Evolutionary conservation across 371 early-diverging fungal species (phyloP).

Genomic region (Haplosporangium sp.): DNA sequence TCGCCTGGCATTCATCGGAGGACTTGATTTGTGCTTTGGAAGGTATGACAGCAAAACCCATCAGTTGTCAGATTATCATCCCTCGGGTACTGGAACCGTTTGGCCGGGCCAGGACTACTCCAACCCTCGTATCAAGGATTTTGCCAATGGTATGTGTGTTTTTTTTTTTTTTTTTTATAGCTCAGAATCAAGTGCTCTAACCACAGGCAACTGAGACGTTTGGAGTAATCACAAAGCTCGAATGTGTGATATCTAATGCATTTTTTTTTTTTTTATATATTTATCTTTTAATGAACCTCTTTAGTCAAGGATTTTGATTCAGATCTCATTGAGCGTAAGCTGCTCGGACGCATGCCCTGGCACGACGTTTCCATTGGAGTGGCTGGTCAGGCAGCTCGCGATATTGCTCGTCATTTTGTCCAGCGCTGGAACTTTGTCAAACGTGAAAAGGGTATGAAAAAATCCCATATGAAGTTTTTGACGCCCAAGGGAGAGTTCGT

Average conservation of each 20-base stretch:
- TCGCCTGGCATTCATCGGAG: constrained; percentile 89
- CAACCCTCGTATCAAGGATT: constrained; percentile 92
- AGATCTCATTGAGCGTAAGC: constrained; percentile 41
- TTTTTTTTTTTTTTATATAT: not conserved
- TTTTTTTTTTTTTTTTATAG: not conserved
- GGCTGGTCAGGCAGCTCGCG: constrained; percentile 75
- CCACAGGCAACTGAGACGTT: no score
- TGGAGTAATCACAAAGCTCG: no score
- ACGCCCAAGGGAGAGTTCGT: constrained; percentile 87
- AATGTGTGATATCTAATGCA: not conserved
- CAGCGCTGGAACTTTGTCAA: constrained; percentile 94
- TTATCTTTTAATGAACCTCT: not conserved
- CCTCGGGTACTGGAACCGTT: constrained; percentile 58
- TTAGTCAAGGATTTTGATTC: constrained; percentile 47
- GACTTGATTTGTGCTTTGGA: constrained; percentile 93
- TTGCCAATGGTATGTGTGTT: constrained; percentile 69
- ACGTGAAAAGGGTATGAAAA: constrained; percentile 71
- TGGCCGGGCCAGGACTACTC: constrained; percentile 94
- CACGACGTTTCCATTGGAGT: constrained; percentile 84
- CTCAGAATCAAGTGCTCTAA: not conserved
- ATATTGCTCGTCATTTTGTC: constrained; percentile 90
- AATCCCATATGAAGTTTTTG: constrained; percentile 73
- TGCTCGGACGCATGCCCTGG: constrained; percentile 92
- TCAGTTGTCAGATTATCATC: constrained; percentile 78
- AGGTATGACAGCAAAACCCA: constrained; percentile 90